Percentiles rank a stretch among this genome's conserved stretches.
phyloP scores from a whole-genome alignment of 1,284 basidiomycete species.

The Leccinum brunneo-olivaceum region DNA sequence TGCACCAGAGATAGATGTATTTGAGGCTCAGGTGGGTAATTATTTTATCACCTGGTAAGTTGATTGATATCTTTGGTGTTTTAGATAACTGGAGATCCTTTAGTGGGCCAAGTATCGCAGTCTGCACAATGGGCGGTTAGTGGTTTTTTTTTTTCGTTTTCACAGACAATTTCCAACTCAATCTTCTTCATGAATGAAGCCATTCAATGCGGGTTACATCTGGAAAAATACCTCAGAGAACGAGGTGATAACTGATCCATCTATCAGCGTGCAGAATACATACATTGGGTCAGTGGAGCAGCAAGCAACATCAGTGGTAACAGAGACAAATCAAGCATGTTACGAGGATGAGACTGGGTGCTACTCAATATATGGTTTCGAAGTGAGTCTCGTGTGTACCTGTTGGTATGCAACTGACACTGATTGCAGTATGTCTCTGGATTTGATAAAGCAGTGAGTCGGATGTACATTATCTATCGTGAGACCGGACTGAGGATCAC shows the following conservation, averaged over 20 bases:
- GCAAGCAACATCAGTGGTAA: conserved; percentile 54
- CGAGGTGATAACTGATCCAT: conserved; percentile 40
- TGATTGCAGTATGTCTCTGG: conserved; percentile 49
- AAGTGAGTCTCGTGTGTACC: conserved; percentile 35
- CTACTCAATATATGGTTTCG: conserved; percentile 48
- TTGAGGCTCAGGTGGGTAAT: conserved; percentile 32
- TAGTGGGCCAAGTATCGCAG: conserved; percentile 53
- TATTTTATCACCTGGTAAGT: not conserved
- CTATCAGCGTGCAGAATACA: conserved; percentile 43
- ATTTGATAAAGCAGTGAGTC: conserved; percentile 44
- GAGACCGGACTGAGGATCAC: conserved; percentile 2
- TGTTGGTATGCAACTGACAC: conserved; percentile 1
- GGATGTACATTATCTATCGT: not conserved
- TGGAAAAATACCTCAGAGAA: conserved; percentile 40
- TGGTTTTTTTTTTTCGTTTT: conserved; percentile 9
- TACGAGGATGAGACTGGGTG: conserved; percentile 44
- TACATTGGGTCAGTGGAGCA: conserved; percentile 55
- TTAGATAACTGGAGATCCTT: conserved; percentile 39
- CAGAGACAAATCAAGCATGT: conserved; percentile 43
- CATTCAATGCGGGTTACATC: conserved; percentile 40
- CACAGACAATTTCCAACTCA: not conserved
- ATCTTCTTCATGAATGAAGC: conserved; percentile 27
- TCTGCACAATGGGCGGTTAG: conserved; percentile 62
- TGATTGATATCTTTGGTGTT: conserved; percentile 1
- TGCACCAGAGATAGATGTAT: conserved; percentile 50